Base-by-base conservation (phyloP, 208 protist genomes). In the Trypanosoma caninum region DNA sequence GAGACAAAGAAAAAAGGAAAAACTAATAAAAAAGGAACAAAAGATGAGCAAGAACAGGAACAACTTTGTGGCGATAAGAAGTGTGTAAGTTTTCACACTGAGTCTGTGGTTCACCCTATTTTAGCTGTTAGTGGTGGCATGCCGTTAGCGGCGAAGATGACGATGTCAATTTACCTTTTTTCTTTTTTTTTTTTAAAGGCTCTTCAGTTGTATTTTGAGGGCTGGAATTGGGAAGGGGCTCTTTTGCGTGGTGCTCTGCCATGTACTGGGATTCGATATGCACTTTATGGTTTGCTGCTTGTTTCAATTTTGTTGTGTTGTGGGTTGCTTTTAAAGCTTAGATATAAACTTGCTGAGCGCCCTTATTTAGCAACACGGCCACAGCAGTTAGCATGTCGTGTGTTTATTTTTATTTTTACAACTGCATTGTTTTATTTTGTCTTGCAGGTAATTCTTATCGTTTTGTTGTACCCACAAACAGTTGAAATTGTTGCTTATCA, bases 351-450 rank as follows among this genome's bases (percentile, higher is more conserved):
- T 18, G 73, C 69, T 5, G 45, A 61, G 9, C 67, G 69, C 51
- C 74, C 84, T 0, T 94, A 94, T 60, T 77, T 94, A 8, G 76
- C 76, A 48, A 89, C 77, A 0, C 81, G 87, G 4, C 84, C 81
- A 1, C 81, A 86, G 68, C 87, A 94, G 61, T 78, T 94, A 13
- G 75, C 84, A 20, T 82, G 85, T 45, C 82, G 83, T 40, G 69
- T 91, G 9, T 82, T 94, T 59, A 89, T 91, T 47, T 94, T 94
- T 59, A 59, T 91, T 33, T 89, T 90, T 45, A 69, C 69, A 58
- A 82, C 76, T 2, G 69, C 74, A 10, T 54, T 80, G 1, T 23
- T 84, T 1, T 94, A 94, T 72, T 69, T 83, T 28, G 51, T 90
- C 2, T 44, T 76, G 2, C 78, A 82, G 45, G 70, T 75, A 2